Conservation (phyloP, 176 grass and related monocot species). For the Melocanna baccifera region DNA sequence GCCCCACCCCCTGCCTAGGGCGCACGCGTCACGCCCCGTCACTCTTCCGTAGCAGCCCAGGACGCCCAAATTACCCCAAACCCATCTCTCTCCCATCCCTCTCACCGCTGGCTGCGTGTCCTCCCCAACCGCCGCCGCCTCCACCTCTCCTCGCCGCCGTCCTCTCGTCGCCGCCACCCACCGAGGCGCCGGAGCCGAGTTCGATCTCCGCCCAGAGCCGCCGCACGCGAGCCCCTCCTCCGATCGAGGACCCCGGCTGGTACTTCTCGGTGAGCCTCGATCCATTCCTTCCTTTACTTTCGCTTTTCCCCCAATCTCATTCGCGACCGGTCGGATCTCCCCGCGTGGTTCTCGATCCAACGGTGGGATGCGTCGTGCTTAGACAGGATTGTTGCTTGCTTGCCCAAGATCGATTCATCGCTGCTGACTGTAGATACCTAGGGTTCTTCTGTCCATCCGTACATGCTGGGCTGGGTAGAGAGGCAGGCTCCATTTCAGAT, state of each 20-base stretch:
- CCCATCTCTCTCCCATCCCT: background rate
- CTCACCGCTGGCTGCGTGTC: background rate
- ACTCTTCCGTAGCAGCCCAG: background rate
- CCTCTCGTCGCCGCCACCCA: background rate
- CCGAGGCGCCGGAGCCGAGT: background rate
- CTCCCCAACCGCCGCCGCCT: background rate
- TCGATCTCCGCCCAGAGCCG: background rate
- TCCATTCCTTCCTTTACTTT: background rate
- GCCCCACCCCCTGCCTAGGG: background rate
- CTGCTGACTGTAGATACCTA: background rate
- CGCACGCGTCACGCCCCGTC: background rate
- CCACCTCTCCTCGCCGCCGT: background rate
- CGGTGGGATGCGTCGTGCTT: background rate
- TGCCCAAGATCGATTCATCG: background rate
- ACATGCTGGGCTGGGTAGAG: background rate
- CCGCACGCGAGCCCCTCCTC: background rate
- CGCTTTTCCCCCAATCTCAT: background rate
- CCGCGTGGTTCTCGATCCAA: background rate
- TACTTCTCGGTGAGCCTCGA: background rate
- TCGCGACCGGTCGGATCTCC: background rate
- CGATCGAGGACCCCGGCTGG: background rate
- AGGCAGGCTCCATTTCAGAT: background rate
- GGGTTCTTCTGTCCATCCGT: background rate
- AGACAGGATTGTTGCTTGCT: background rate
- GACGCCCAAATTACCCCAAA: background rate